Base-by-base conservation (phyloP, 2,329 filamentous ascomycete species). In the Penicillium sp. region DNA sequence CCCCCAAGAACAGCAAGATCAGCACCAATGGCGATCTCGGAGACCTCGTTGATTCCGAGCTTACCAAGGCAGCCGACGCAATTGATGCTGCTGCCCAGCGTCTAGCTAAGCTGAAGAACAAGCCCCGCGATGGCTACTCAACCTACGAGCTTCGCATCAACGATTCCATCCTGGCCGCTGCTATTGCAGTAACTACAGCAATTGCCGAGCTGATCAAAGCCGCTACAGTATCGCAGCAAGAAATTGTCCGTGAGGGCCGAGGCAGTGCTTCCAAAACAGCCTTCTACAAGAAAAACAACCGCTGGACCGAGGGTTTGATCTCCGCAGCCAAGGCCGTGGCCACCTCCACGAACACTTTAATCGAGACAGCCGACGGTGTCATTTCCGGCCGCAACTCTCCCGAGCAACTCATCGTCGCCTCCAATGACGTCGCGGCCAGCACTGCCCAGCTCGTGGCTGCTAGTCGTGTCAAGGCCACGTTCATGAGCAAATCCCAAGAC, bases 231-330 rank as follows among this genome's bases (percentile, higher is more conserved):
- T 95, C 93, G 1, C 94, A 99, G 71, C 87, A 96, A 70, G 94
- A 99, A 76, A 99, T 99, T 68, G 94, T 99, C 36, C 87, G 91
- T 59, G 91, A 96, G 57, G 94, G 94, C 7, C 87, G 90, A 17
- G 94, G 94, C 29, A 89, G 87, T 21, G 90, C 90, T 45, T 95
- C 91, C 37, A 84, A 87, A 51, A 95, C 92, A 2, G 91, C 92
- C 20, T 99, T 99, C 74, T 99, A 99, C 86, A 97, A 97, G 83
- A 97, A 97, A 80, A 97, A 99, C 83, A 99, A 97, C 77, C 85
- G 94, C 46, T 99, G 94, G 94, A 99, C 94, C 0, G 94, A 99
- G 69, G 94, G 94, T 41, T 85, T 99, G 54, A 97, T 99, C 69
- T 96, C 91, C 30, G 94, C 94, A 0, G 93, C 94, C 59, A 99